Evolutionary conservation across 2,329 filamentous ascomycete species (phyloP), one percentile per base, ranked within the genome.

Genomic region (Pseudogymnoascus sp.): DNA sequence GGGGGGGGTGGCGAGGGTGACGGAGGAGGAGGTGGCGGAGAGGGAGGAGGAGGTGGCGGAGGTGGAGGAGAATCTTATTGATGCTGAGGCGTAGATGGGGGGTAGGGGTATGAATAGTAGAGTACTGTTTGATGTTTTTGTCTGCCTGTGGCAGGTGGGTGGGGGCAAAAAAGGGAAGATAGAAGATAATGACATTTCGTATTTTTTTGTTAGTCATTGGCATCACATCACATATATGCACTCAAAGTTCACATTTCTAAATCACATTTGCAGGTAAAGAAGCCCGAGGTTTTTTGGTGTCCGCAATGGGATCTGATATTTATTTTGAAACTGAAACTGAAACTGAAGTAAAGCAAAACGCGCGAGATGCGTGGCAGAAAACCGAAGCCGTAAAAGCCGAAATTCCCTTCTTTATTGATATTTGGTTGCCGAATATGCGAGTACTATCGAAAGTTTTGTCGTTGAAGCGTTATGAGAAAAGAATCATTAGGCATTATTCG

Each of bases 1-100:
- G 69, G 88, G 89, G 1, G 45, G 45, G 13, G 45, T 31, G 7
- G 45, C 27, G 45, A 2, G n/a, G 45, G n/a, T 52, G 45, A 25
- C 21, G 13, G 45, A 52, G 25, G 13, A 12, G 25, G 42, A 52
- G 45, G 45, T 10, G 7, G 27, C 15, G 45, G 45, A 52, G 27
- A 52, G 45, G 27, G 45, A 52, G 45, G 45, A 31, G 10, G 58
- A 36, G 58, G 33, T 39, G 2, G 15, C 12, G 31, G 58, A 36
- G 31, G 58, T 36, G 36, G 45, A 52, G 45, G 45, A 52, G 45
- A 52, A 6, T 15, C 10, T 52, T 13, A 52, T 52, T 52, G 45
- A 52, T 52, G 25, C 45, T 18, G 45, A 52, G 45, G 45, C 45
- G n/a, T 52, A 52, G 45, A 52, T 31, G 10, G 1, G 21, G 40